These are phyloP conservation scores for Colletotrichum salicis DNA, from an alignment of 2,329 filamentous ascomycete genomes.

Conservation along the genomic window DNA sequence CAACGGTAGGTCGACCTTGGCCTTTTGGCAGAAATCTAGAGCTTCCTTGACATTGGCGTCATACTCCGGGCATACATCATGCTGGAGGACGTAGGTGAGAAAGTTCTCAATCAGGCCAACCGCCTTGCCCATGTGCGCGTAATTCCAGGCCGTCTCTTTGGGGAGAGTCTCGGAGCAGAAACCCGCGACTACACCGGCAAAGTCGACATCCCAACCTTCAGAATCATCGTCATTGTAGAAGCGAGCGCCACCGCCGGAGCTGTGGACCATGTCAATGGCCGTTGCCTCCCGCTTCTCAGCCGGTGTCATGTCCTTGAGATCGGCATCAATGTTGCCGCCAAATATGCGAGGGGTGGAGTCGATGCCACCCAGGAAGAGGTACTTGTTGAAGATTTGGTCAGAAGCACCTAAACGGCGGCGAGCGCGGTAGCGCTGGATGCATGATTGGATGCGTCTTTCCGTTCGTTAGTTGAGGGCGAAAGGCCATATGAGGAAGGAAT, in stretches of 20 bases:
- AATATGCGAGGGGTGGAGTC: slow-evolving; percentile 69
- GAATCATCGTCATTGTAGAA: slow-evolving; percentile 63
- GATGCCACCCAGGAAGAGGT: slow-evolving; percentile 85
- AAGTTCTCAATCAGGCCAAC: slow-evolving; percentile 84
- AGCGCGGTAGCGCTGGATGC: slow-evolving; percentile 82
- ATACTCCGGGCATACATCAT: slow-evolving; percentile 89
- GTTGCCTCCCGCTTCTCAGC: slow-evolving; percentile 72
- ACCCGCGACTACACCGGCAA: slow-evolving; percentile 78
- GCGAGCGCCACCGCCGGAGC: slow-evolving; percentile 53
- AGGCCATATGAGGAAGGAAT: background rate
- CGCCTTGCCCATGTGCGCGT: slow-evolving; percentile 64
- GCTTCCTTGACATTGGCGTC: slow-evolving; percentile 73
- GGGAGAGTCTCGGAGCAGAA: slow-evolving; percentile 72
- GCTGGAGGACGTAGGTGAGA: slow-evolving; percentile 84
- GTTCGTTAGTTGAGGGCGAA: slow-evolving; percentile 9
- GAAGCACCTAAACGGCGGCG: slow-evolving; percentile 76
- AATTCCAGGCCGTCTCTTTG: slow-evolving; percentile 66
- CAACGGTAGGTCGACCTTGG: slow-evolving; percentile 73
- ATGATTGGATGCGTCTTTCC: slow-evolving; percentile 82
- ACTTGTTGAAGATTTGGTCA: slow-evolving; percentile 78
- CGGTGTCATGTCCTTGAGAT: slow-evolving; percentile 65
- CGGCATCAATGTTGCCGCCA: slow-evolving; percentile 67
- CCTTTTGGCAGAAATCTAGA: slow-evolving; percentile 72
- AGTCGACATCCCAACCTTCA: slow-evolving; percentile 81
- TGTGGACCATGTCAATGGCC: slow-evolving; percentile 69